These are phyloP conservation scores for Triticum urartu DNA, from an alignment of 176 grass and related monocot species.

Conservation along the genomic window DNA sequence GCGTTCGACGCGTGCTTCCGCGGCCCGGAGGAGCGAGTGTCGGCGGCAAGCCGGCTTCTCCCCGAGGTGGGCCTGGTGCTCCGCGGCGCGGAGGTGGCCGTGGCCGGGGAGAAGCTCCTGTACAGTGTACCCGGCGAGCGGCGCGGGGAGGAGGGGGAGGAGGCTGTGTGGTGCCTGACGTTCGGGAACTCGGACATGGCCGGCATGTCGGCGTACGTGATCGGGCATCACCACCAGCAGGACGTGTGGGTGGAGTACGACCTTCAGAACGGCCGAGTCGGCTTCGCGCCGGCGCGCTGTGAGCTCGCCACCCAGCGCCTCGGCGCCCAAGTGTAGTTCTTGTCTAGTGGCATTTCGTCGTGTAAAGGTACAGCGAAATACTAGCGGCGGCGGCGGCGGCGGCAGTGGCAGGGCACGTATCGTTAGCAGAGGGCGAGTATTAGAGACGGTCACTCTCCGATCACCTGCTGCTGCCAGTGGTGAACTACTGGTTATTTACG, in stretches of 20 bases:
- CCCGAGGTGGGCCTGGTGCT: conserved; percentile 55
- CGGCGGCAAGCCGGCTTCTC: conserved; percentile 7
- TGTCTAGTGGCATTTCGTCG: background rate
- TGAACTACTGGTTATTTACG: background rate
- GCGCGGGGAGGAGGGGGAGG: conserved; percentile 24
- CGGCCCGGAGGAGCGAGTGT: conserved; percentile 12
- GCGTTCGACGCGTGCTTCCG: conserved; percentile 85
- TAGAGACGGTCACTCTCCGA: conserved; percentile 25
- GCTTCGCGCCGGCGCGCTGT: conserved; percentile 58
- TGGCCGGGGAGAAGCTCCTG: conserved; percentile 60
- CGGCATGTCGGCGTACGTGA: conserved; percentile 65
- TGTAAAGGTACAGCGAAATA: background rate
- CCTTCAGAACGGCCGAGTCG: conserved; percentile 62
- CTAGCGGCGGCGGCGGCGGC: background rate
- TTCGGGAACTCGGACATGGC: conserved; percentile 82
- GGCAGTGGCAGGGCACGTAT: conserved; percentile 30
- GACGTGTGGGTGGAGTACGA: conserved; percentile 93
- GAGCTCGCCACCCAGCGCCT: conserved; percentile 46
- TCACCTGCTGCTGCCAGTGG: background rate
- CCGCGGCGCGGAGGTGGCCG: conserved; percentile 54
- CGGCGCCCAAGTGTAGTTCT: background rate
- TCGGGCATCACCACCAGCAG: conserved; percentile 90
- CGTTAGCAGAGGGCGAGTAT: conserved; percentile 28
- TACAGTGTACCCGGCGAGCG: conserved; percentile 61
- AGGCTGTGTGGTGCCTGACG: conserved; percentile 81